Conservation (phyloP, 1,139 yeast genomes). For the Torulaspora globosa region DNA sequence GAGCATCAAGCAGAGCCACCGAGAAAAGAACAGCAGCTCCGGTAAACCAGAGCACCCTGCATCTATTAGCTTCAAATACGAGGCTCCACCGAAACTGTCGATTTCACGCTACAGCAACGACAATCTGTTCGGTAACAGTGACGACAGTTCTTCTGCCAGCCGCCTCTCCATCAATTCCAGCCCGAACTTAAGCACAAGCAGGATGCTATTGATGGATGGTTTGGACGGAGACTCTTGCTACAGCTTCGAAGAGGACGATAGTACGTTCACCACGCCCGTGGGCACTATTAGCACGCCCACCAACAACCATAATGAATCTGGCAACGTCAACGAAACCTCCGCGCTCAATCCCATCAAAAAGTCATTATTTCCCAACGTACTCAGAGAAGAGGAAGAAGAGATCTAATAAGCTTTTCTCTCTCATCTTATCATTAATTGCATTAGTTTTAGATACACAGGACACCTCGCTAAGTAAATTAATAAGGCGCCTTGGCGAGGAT, state of each 20-base stretch:
- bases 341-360: conserved; percentile 14
- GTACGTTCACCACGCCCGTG: conserved; percentile 9
- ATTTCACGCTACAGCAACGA: conserved; percentile 14
- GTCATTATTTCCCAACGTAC: conserved; percentile 14
- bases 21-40: conserved; percentile 6
- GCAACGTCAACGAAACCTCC: conserved; percentile 7
- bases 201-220: conserved; percentile 21
- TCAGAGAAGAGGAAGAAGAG: conserved; percentile 16
- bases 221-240: conserved; percentile 19
- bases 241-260: conserved; percentile 23
- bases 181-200: conserved; percentile 17
- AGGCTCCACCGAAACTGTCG: conserved; percentile 31
- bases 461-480: conserved; percentile 1
- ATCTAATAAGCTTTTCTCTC: conserved; percentile 1
- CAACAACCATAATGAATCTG: neutral
- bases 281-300: conserved; percentile 8
- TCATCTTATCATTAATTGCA: conserved; percentile 6
- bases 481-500: neutral
- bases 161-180: conserved; percentile 15
- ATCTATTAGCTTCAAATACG: conserved; percentile 21
- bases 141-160: conserved; percentile 14
- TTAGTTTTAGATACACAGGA: conserved; percentile 8
- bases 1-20: conserved; percentile 8
- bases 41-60: conserved; percentile 6
- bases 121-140: conserved; percentile 18